Base-by-base conservation (phyloP, 805 yeast genomes). In the Cyberlindnera maritima region DNA sequence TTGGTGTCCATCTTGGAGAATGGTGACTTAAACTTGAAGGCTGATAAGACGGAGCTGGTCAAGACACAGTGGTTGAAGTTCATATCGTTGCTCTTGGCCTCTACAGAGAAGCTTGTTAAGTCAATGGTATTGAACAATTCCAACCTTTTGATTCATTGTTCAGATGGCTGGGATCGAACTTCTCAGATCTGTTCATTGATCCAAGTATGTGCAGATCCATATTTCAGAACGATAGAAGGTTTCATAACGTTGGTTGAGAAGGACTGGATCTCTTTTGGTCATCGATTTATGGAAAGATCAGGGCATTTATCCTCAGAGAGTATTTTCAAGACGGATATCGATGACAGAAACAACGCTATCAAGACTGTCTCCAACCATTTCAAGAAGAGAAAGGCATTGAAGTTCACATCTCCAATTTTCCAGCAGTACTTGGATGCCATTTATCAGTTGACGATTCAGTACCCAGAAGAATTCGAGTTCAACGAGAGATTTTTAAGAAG, bases 121-220 rank as follows among this genome's bases (percentile, higher is more conserved):
- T 85, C 92, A n/a, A 76, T 94, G 19, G 87, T 88, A 44, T 79
- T 84, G 56, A 88, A 89, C 64, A 80, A 83, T 52, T 85, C 94
- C 17, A 95, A 92, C 63, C 75, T 92, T 4, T 62, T 94, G 10
- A 77, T 94, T 7, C 99, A 94, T 68, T 94, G 99, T 63, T 89
- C 97, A 1, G 99, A 94, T 69, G 99, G 99, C 1, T 94, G 99
- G 99, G 99, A 94, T 62, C 72, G 99, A 48, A 94, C 99, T 0
- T 81, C 97, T 0, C 98, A 94, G 62, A 79, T 91, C 1, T 76
- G 90, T 6, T 84, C 96, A 2, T 68, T 94, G 50, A 79, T 91
- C 20, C 92, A 92, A 65, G 67, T 94, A 5, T 88, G 96, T 60
- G 70, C 91, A 9, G 98, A 94, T 63, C 97, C 98, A 1, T 88